Percentiles rank a stretch among this genome's conserved stretches.
Evolutionary conservation across 371 early-diverging fungal genomes (phyloP).

Genomic region (Apophysomyces variabilis): DNA sequence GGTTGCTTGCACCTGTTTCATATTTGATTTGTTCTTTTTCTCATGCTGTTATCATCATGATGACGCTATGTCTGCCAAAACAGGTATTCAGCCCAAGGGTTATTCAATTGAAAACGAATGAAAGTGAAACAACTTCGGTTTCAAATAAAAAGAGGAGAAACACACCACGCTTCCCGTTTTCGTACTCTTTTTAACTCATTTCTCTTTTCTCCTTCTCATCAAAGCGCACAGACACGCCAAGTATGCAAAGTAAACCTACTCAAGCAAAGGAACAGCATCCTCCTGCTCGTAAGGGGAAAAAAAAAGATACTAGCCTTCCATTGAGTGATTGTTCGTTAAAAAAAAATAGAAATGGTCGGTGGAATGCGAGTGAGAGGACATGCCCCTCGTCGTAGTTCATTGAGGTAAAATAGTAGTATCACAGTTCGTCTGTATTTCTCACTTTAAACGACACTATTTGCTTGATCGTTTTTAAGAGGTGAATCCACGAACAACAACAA

Average conservation of each 20-base stretch:
- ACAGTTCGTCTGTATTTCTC: not conserved
- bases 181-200: not conserved
- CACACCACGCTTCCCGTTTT: not conserved
- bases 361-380: not conserved
- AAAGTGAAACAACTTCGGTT: not conserved
- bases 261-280: conserved; percentile 1
- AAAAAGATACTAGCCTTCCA: not conserved
- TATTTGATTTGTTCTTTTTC: too few relatives aligned
- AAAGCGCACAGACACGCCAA: too few relatives aligned
- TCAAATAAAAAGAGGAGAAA: not conserved
- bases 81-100: too few relatives aligned
- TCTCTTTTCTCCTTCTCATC: not conserved
- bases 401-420: not conserved
- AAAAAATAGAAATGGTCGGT: conserved; percentile 1
- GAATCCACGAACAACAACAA: not conserved
- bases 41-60: too few relatives aligned
- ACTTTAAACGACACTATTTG: not conserved
- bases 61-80: too few relatives aligned
- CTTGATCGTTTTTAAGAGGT: not conserved
- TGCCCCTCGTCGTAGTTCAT: not conserved
- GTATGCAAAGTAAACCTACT: not conserved
- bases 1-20: too few relatives aligned
- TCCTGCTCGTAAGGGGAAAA: conserved; percentile 3
- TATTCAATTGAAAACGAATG: too few relatives aligned
- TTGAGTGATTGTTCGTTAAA: not conserved